These are phyloP conservation scores for Penicillium occitanis DNA, from an alignment of 2,329 filamentous ascomycete species.

Conservation along the genomic window DNA sequence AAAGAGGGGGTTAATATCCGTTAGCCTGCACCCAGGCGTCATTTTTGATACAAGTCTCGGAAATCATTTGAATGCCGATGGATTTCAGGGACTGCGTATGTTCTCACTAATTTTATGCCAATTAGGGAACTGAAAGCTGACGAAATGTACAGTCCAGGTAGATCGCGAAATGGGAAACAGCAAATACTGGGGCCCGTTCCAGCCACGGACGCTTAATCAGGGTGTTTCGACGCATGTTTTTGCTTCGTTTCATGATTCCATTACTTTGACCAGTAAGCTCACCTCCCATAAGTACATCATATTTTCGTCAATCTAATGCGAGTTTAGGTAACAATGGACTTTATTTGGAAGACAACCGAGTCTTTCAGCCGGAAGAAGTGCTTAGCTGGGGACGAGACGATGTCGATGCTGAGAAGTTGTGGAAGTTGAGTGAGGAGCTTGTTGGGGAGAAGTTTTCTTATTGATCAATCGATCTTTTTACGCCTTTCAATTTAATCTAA, in stretches of 20 bases:
- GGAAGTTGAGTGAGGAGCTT: slow-evolving; percentile 29
- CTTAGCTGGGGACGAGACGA: slow-evolving; percentile 6
- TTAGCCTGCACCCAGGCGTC: slow-evolving; percentile 20
- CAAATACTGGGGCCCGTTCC: slow-evolving; percentile 23
- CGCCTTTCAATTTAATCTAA: background rate
- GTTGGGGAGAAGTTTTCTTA: slow-evolving; percentile 17
- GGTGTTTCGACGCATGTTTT: slow-evolving; percentile 36
- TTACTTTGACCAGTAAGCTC: slow-evolving; percentile 7
- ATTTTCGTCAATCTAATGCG: background rate
- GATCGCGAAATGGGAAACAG: slow-evolving; percentile 24
- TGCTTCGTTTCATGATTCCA: slow-evolving; percentile 28
- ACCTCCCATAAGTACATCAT: background rate
- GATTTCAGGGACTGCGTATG: slow-evolving; percentile 4
- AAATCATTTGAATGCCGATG: background rate
- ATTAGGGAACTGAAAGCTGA: background rate
- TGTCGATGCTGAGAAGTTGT: slow-evolving; percentile 20
- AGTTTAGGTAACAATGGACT: slow-evolving; percentile 9
- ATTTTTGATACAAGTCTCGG: slow-evolving; percentile 8
- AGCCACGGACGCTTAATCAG: slow-evolving; percentile 23
- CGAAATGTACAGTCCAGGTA: background rate
- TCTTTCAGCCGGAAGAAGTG: slow-evolving; percentile 13
- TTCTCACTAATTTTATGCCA: background rate
- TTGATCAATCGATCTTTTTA: background rate
- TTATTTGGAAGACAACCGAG: slow-evolving; percentile 14
- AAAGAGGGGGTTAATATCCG: background rate